Conservation (phyloP, 192 early-diverging fungal species). For the Backusella circina region DNA sequence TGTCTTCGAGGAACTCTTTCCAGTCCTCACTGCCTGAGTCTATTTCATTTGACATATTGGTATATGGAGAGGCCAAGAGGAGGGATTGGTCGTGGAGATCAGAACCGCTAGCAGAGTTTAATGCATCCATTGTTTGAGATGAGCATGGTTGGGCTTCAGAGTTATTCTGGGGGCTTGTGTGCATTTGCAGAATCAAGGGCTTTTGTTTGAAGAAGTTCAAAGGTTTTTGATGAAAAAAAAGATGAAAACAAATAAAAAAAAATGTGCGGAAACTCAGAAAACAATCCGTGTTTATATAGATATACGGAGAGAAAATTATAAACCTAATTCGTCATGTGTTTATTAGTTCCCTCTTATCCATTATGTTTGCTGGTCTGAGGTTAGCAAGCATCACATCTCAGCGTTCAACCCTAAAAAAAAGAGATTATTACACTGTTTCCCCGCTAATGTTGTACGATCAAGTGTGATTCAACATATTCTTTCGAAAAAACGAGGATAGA, state of each 20-base stretch:
- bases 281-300: slow-evolving; percentile 3
- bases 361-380: slow-evolving; percentile 12
- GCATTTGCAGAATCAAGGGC: background rate
- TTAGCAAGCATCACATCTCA: slow-evolving; percentile 10
- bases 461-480: background rate
- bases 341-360: slow-evolving; percentile 8
- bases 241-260: slow-evolving; percentile 4
- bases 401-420: slow-evolving; percentile 10
- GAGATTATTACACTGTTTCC: background rate
- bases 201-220: background rate
- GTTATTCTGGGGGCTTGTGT: background rate
- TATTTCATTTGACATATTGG: background rate
- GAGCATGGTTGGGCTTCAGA: background rate
- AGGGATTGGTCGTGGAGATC: background rate
- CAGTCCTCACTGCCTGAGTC: background rate
- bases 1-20: background rate
- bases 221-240: slow-evolving; percentile 6
- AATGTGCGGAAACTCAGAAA: background rate
- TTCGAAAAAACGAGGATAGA: background rate
- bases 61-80: background rate
- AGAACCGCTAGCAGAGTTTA: background rate
- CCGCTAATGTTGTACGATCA: background rate
- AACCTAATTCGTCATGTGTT: slow-evolving; percentile 14
- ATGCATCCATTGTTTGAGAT: background rate
- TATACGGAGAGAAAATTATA: background rate